A percentile compares a stretch with the other conserved stretches of the same genome.
Conservation (phyloP, 345 rosid genomes). For the Fremontodendron californicum region DNA sequence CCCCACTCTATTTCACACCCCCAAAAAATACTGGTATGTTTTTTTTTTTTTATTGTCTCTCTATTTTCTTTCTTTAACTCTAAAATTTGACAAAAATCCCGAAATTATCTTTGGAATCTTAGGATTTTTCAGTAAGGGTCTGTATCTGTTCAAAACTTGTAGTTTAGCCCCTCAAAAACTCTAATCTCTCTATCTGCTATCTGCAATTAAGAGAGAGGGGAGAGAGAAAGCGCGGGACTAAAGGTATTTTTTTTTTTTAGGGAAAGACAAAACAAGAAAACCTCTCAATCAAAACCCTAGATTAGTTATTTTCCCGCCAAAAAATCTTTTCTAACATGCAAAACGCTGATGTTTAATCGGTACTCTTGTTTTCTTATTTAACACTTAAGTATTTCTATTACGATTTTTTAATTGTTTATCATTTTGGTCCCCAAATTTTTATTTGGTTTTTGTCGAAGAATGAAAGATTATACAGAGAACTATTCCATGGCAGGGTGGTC, state of each 20-base stretch:
- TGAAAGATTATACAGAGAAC: conserved; percentile 1
- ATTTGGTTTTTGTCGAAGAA: background rate
- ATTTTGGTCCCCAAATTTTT: background rate
- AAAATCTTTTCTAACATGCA: background rate
- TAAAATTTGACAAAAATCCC: background rate
- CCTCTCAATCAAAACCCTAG: conserved; percentile 33
- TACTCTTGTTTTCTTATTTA: background rate
- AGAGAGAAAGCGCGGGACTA: conserved; percentile 16
- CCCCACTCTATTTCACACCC: conserved; percentile 21
- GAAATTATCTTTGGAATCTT: background rate
- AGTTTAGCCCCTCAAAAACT: conserved; percentile 12
- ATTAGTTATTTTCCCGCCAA: conserved; percentile 35
- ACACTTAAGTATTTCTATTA: background rate
- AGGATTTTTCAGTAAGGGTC: conserved; percentile 19
- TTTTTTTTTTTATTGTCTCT: background rate
- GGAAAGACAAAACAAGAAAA: background rate
- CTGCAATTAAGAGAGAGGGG: conserved; percentile 13
- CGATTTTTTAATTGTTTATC: conserved; percentile 9
- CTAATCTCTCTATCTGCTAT: background rate
- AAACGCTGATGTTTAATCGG: background rate
- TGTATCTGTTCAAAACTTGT: conserved; percentile 27
- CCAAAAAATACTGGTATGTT: too few relatives aligned
- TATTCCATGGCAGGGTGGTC: conserved; percentile 49
- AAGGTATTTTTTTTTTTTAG: background rate
- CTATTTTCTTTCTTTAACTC: too few relatives aligned